Evolutionary conservation across 345 rosid genomes (phyloP), one percentile per base, ranked within the genome.

Genomic region (Moringa oleifera): DNA sequence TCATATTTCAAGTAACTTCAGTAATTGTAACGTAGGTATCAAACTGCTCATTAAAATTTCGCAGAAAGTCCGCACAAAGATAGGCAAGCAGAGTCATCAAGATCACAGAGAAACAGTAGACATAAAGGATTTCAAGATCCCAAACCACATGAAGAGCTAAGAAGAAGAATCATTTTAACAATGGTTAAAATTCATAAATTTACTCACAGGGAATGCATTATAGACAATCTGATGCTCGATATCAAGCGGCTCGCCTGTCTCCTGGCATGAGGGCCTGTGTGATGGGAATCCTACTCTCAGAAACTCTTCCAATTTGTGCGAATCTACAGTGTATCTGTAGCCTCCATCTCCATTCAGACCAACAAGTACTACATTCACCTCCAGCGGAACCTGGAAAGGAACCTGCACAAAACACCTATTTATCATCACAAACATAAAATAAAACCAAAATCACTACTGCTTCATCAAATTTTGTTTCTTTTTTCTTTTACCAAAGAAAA

Each of bases 341-440:
- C 99, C 96, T 53, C 98, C 98, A 61, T 91, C 97, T 21, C 96
- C 96, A 58, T 68, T 85, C 57, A 95, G 72, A 59, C 99, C 99
- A 57, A 95, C 67, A 18, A 91, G 87, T 22, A 91, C 96, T 47
- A 91, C 80, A 67, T 95, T 95, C 53, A 95, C 96, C 72, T 95
- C 98, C 23, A 95, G 63, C 1, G 99, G 98, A 72, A 91, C 98
- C 85, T 87, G 94, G 78, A 95, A 91, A 0, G 99, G 98, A 69
- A 95, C 98, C 99, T 95, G 79, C 74, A 69, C 2, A 31, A 24
- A 41, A 41, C 47, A 7, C 17, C 16, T 41, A 41, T 41, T 41
- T 15, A 41, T 41, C 8, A 37, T 9, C 58, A 49, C 18, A 3
- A 22, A 47, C 7, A 17, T 31, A 24, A 45, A 13, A 20, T 0